Base-by-base conservation (phyloP, 768 basidiomycete species). In the Boletellus emodensis region DNA sequence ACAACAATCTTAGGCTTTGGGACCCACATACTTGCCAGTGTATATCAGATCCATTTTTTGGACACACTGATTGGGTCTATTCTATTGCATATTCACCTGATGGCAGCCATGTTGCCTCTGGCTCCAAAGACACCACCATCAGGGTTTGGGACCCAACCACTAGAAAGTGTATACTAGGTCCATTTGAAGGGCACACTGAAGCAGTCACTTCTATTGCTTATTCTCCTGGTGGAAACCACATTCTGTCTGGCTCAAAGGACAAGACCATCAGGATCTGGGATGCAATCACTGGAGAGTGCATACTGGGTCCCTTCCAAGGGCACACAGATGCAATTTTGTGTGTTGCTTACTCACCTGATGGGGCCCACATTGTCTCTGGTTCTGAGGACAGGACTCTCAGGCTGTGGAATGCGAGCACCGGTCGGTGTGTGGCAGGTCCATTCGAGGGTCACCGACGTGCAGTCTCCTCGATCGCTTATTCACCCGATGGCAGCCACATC, bases 161-260 rank as follows among this genome's bases (percentile, higher is more conserved):
- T 46, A 28, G 51, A 47, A n/a, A 40, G 28, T 47, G 54, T 54
- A 24, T 64, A 26, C 51, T 49, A 46, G 56, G 44, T 26, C 60
- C 57, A 38, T 49, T 61, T 22, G 18, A 55, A 11, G 59, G 46
- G 13, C 60, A 69, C 15, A 55, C 52, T 35, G 40, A 42, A 46
- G 45, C 35, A 44, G 49, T 66, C 2, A 44, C 42, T 3, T 55
- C 59, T 40, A 40, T 64, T 44, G 56, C 53, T 3, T 54, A 60
- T 30, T 69, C 68, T 40, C 61, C 57, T 32, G 41, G 60, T 55
- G 49, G 56, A 0, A 54, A 15, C 24, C 38, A 48, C 2, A 44
- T 71, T 34, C 57, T 54, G 30, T 64, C 66, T 47, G 62, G 62
- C 10, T 64, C 63, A 7, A 1, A 28, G 6, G 65, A 70, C 47